Percentiles rank a stretch among this genome's conserved stretches.
Conservation (phyloP, 2,329 filamentous ascomycete species). For the Rutstroemia sp. region DNA sequence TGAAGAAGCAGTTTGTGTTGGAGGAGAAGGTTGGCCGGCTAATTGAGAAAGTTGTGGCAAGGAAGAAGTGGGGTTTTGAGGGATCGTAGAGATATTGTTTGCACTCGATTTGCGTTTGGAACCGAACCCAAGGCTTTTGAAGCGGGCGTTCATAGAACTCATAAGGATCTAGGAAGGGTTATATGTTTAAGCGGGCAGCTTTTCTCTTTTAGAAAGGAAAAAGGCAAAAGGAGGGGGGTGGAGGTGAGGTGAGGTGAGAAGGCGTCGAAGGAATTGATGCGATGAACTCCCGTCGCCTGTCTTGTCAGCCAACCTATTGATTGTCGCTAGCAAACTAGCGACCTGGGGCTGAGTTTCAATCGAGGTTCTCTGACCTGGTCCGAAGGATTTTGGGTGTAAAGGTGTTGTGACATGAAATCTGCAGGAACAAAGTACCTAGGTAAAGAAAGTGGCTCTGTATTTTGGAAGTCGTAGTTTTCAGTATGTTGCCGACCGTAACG, state of each 20-base stretch:
- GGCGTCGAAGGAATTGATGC: conserved; percentile 16
- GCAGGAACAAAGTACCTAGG: conserved; percentile 5
- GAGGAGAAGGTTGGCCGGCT: conserved; percentile 18
- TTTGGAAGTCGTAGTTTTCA: no score
- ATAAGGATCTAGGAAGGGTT: conserved; percentile 39
- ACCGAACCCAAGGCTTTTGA: conserved; percentile 73
- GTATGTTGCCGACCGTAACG: not conserved
- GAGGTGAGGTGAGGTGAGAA: conserved; percentile 15
- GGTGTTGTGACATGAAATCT: conserved; percentile 10
- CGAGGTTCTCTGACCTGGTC: conserved; percentile 6
- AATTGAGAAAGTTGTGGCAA: conserved; percentile 22
- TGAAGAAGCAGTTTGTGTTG: conserved; percentile 37
- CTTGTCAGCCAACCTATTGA: conserved; percentile 9
- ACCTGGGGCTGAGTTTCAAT: conserved; percentile 9
- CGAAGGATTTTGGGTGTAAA: conserved; percentile 3
- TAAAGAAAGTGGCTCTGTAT: not conserved
- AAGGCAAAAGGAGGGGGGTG: not conserved
- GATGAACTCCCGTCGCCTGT: conserved; percentile 3
- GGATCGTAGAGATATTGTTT: conserved; percentile 40
- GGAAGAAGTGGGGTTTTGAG: conserved; percentile 25
- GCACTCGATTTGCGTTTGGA: conserved; percentile 65
- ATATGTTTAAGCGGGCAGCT: conserved; percentile 3
- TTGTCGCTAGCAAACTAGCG: conserved; percentile 7
- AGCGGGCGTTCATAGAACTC: conserved; percentile 74
- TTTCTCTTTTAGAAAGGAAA: conserved; percentile 27